These are phyloP conservation scores for Tricholoma flavovirens DNA, from an alignment of 768 basidiomycete species.

Conservation along the genomic window DNA sequence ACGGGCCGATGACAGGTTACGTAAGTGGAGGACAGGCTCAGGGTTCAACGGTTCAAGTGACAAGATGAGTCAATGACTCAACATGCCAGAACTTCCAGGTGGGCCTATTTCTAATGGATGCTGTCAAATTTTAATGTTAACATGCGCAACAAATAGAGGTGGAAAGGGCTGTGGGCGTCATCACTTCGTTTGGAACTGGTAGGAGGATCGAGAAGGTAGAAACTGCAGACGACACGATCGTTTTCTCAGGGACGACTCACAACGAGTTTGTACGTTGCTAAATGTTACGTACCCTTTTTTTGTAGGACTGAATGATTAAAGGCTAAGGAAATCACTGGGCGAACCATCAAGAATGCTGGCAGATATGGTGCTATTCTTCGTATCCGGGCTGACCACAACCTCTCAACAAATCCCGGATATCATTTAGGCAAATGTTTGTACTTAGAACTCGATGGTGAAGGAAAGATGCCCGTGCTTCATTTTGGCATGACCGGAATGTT, in stretches of 20 bases:
- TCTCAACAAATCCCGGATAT: neutral
- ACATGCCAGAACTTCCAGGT: conserved; percentile 58
- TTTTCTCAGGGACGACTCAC: conserved; percentile 53
- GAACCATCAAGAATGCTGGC: conserved; percentile 40
- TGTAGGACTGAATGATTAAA: conserved; percentile 20
- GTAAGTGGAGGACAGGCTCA: too few species aligned
- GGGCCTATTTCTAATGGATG: neutral
- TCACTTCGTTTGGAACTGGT: conserved; percentile 46
- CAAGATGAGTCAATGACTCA: too few species aligned
- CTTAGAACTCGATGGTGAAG: conserved; percentile 54
- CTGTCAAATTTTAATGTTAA: neutral
- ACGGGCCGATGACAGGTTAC: too few species aligned
- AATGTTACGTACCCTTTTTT: neutral
- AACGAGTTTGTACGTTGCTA: conserved; percentile 53
- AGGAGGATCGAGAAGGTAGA: conserved; percentile 53
- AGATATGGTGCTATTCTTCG: conserved; percentile 42
- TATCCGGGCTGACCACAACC: neutral
- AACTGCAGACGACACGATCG: conserved; percentile 53
- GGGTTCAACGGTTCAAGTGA: too few species aligned
- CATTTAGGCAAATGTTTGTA: conserved; percentile 53
- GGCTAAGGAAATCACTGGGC: conserved; percentile 48
- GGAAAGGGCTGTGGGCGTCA: conserved; percentile 54
- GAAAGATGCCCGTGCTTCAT: conserved; percentile 64
- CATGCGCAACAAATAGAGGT: conserved; percentile 44
- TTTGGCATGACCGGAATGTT: conserved; percentile 89